A percentile compares a stretch with the other conserved stretches of the same genome.
Evolutionary conservation across 2,329 filamentous ascomycete genomes (phyloP).

Genomic region (Triangularia setosa): DNA sequence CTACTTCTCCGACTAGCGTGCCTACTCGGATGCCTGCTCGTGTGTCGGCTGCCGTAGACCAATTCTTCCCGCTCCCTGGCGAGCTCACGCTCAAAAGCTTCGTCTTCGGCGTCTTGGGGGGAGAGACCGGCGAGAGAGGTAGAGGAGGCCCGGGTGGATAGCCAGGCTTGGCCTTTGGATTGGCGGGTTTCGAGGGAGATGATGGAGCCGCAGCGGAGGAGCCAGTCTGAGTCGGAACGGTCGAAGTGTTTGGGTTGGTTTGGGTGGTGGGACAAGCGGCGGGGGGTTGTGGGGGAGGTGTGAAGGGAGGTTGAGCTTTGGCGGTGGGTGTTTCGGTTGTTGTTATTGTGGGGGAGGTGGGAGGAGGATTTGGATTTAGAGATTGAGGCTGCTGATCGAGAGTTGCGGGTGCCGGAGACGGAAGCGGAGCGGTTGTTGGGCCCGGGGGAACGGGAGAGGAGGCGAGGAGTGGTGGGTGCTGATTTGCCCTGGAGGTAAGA

Average conservation of each 20-base stretch:
- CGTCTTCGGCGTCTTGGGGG: slow-evolving; percentile 47
- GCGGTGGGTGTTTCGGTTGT: slow-evolving; percentile 9
- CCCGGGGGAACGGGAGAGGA: slow-evolving; percentile 55
- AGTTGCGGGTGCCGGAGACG: slow-evolving; percentile 26
- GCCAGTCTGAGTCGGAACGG: slow-evolving; percentile 58
- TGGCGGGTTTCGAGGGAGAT: slow-evolving; percentile 61
- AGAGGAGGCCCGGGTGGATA: slow-evolving; percentile 61
- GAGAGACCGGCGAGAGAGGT: slow-evolving; percentile 54
- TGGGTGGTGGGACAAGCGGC: slow-evolving; percentile 28
- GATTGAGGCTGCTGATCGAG: slow-evolving; percentile 32
- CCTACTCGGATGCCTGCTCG: not conserved
- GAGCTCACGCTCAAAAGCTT: slow-evolving; percentile 45
- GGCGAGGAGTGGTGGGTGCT: slow-evolving; percentile 60
- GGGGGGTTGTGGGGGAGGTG: slow-evolving; percentile 25
- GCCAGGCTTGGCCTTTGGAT: slow-evolving; percentile 66
- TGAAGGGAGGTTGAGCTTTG: slow-evolving; percentile 11
- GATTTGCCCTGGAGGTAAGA: slow-evolving; percentile 62
- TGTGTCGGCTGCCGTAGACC: not conserved
- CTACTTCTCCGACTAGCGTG: slow-evolving; percentile 46
- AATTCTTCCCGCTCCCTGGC: not conserved
- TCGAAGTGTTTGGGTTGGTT: slow-evolving; percentile 28
- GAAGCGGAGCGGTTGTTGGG: slow-evolving; percentile 42
- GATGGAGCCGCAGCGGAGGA: slow-evolving; percentile 59
- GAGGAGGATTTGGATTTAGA: slow-evolving; percentile 62
- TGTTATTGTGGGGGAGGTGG: slow-evolving; percentile 40